Evolutionary conservation across 1,139 yeast species (phyloP), one percentile per base, ranked within the genome.

Genomic region (Suhomyces taliae): DNA sequence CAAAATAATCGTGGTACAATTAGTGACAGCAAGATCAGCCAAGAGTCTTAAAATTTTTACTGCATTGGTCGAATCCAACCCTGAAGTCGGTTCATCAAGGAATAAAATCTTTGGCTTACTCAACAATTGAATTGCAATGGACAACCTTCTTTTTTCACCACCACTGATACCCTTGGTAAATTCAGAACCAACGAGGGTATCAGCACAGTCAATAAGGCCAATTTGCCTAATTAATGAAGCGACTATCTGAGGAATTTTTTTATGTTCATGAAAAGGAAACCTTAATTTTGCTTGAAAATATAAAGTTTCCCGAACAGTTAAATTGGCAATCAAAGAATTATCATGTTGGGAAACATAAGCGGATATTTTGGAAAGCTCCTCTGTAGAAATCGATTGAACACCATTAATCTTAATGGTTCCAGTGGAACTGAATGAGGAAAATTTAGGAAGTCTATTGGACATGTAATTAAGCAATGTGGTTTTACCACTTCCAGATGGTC

Each of bases 401-500:
- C 49, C 49, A 40, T 60, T 60, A 32, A 60, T 43, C 6, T 44
- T 40, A 6, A 60, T 50, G 4, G 40, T 31, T 4, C 66, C 66
- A 5, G 41, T 51, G 10, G 55, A 43, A 9, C 43, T 45, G 35
- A 46, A 54, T 8, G 54, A 43, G 0, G 56, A 47, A 3, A 51
- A 44, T 12, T 53, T 39, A 33, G 56, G 40, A 11, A 60, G 51
- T 11, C 66, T 44, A 19, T 51, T 38, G 2, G 66, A 58, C 36
- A 62, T 44, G 37, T 50, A 54, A 38, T 61, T 62, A 37, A 62
- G 52, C 33, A 62, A 49, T 0, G 67, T 61, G 0, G 67, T 61
- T 37, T 62, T 62, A 1, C 67, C 67, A 41, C 64, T 57, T 10
- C 67, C 67, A 3, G 64, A 60, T 6, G 67, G 67, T 1, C 67